These are phyloP conservation scores for Boletales sp. DNA, from an alignment of 768 basidiomycete genomes.

Conservation along the genomic window DNA sequence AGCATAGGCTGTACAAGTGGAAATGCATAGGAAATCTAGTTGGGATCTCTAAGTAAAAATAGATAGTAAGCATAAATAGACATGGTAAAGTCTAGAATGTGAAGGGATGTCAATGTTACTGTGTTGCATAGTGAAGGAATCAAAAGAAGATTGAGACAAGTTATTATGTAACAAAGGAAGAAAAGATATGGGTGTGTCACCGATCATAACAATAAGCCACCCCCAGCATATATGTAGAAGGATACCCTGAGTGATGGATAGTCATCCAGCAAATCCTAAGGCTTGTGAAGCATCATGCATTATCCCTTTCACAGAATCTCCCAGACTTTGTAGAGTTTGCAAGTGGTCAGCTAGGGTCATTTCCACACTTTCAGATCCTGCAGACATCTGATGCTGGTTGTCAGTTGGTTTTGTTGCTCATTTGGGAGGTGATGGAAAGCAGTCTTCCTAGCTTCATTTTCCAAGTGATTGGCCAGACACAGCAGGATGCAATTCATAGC, in stretches of 20 bases:
- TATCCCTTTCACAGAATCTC: background rate
- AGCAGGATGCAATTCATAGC: background rate
- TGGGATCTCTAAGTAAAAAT: no score
- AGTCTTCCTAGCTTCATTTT: slow-evolving; percentile 1
- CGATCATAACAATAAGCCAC: no score
- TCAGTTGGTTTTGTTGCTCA: slow-evolving; percentile 1
- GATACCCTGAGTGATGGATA: background rate
- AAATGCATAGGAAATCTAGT: no score
- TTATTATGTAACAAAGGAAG: no score
- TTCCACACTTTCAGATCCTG: slow-evolving; percentile 10
- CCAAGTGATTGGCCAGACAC: background rate
- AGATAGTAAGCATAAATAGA: no score
- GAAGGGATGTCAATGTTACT: no score
- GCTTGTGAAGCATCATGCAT: background rate
- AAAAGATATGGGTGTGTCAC: no score
- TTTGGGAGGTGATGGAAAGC: slow-evolving; percentile 7
- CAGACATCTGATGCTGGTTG: background rate
- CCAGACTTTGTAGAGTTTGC: background rate
- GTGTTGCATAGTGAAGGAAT: no score
- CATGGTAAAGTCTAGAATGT: no score
- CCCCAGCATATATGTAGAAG: background rate
- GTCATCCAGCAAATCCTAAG: background rate
- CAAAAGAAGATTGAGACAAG: no score
- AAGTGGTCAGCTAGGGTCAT: slow-evolving; percentile 1
- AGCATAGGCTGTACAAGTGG: no score